These are phyloP conservation scores for Cordyceps tenuipes DNA, from an alignment of 2,329 filamentous ascomycete genomes.

Conservation along the genomic window DNA sequence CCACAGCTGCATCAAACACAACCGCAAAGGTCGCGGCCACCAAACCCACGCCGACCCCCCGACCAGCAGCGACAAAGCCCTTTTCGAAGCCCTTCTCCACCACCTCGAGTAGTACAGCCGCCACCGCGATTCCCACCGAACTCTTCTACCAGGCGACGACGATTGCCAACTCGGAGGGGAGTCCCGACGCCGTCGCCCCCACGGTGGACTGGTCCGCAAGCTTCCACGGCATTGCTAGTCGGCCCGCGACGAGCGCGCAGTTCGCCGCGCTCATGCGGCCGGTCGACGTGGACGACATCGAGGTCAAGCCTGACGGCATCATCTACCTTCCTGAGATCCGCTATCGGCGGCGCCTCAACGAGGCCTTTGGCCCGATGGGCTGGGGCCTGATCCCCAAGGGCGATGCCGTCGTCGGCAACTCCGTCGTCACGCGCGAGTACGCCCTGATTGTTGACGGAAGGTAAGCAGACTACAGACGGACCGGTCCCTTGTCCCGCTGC, in stretches of 20 bases:
- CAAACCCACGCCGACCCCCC: background rate
- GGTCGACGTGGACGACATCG: constrained; percentile 66
- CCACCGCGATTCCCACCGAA: background rate
- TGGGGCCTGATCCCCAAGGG: constrained; percentile 90
- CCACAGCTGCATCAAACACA: background rate
- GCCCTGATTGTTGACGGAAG: constrained; percentile 80
- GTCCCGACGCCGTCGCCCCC: background rate
- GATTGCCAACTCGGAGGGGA: background rate
- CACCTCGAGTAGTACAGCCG: background rate
- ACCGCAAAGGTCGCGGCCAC: background rate
- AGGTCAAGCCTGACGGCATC: constrained; percentile 96
- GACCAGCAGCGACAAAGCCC: constrained; percentile 1
- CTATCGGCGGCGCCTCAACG: constrained; percentile 83
- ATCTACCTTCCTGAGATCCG: constrained; percentile 97
- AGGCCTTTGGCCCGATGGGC: constrained; percentile 85
- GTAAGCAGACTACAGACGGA: constrained; percentile 40
- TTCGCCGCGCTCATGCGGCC: constrained; percentile 60
- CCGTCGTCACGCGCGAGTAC: constrained; percentile 81
- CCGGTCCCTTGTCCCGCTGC: background rate
- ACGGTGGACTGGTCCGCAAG: constrained; percentile 71
- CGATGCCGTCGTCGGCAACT: constrained; percentile 76
- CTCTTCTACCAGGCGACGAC: constrained; percentile 6
- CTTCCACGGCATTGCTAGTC: constrained; percentile 67
- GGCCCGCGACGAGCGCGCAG: constrained; percentile 63
- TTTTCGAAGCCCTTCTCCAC: background rate